Conservation (phyloP, 768 basidiomycete species). For the Tricholoma sp. region DNA sequence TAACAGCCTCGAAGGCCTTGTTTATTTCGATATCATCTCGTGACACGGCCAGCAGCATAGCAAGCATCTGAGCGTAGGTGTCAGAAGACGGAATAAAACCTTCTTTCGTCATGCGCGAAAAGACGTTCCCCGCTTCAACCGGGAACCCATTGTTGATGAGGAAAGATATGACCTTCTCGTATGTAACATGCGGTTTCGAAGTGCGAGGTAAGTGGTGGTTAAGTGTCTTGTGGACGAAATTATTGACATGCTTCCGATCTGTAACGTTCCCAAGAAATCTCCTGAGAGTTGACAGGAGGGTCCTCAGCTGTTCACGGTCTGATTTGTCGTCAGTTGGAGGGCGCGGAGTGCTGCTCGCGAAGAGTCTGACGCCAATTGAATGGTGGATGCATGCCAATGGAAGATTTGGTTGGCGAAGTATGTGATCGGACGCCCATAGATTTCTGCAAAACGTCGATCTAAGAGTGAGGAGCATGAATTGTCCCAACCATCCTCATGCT, state of each 20-base stretch:
- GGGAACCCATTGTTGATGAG: slow-evolving; percentile 35
- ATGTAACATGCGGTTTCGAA: slow-evolving; percentile 2
- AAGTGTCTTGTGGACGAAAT: slow-evolving; percentile 4
- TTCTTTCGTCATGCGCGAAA: slow-evolving; percentile 36
- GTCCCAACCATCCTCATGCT: not conserved
- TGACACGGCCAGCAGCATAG: slow-evolving; percentile 23
- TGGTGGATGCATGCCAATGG: not conserved
- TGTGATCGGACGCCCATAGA: not conserved
- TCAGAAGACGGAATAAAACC: slow-evolving; percentile 31
- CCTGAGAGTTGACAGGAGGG: not conserved
- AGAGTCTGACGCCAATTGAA: not conserved
- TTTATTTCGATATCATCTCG: slow-evolving; percentile 12
- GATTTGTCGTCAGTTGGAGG: not conserved
- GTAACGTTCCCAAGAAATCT: not conserved
- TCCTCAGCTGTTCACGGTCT: not conserved
- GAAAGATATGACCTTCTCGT: slow-evolving; percentile 24
- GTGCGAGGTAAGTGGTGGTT: not conserved
- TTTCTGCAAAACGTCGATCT: not conserved
- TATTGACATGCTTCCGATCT: not conserved
- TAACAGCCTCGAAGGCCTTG: slow-evolving; percentile 13
- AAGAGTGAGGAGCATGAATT: not conserved
- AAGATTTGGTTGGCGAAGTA: not conserved
- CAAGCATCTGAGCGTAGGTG: slow-evolving; percentile 37
- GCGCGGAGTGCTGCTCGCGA: not conserved
- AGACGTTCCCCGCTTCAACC: slow-evolving; percentile 33